Evolutionary conservation across 768 basidiomycete genomes (phyloP).

Genomic region (Leccinum obscurum): DNA sequence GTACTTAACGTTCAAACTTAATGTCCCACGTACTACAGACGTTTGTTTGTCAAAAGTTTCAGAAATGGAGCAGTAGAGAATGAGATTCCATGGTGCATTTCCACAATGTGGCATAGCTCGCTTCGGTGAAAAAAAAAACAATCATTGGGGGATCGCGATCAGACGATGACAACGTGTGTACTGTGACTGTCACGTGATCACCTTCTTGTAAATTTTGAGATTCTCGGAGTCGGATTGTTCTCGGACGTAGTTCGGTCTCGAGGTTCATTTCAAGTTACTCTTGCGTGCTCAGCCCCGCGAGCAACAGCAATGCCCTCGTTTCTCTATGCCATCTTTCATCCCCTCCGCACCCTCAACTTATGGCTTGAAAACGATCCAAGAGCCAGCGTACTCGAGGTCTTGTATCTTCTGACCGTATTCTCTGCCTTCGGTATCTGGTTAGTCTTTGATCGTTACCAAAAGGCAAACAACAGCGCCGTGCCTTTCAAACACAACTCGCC

Average conservation of each 20-base stretch:
- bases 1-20: background rate
- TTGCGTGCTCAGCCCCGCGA: no score
- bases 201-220: constrained; percentile 8
- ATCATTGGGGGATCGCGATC: no score
- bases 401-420: constrained; percentile 68
- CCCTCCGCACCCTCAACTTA: constrained; percentile 49
- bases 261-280: no score
- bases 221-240: background rate
- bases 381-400: constrained; percentile 54
- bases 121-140: no score
- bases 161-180: no score
- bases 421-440: constrained; percentile 80
- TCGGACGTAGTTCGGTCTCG: constrained; percentile 6
- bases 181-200: constrained; percentile 21
- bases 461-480: constrained; percentile 70
- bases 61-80: no score
- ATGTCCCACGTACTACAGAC: no score
- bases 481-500: constrained; percentile 62
- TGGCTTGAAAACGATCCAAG: constrained; percentile 49
- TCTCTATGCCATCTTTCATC: constrained; percentile 46
- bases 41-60: no score
- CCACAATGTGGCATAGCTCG: no score
- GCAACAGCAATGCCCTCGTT: constrained; percentile 29
- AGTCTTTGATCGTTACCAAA: constrained; percentile 72
- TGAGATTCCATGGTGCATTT: no score